These are phyloP conservation scores for Isabelozyma pseudorhagii DNA, from an alignment of 805 yeast genomes.

Conservation along the genomic window DNA sequence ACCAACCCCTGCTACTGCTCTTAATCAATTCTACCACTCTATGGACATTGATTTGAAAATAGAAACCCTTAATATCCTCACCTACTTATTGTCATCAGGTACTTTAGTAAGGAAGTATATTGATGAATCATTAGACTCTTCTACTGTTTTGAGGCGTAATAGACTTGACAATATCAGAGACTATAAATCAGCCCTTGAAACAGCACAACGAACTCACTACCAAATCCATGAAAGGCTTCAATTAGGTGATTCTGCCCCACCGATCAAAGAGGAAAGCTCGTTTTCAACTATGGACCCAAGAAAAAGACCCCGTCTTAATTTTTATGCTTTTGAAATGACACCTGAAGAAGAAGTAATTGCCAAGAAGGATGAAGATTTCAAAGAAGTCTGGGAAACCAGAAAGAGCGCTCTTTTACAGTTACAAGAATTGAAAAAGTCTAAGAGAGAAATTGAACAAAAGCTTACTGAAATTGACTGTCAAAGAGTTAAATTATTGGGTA, in stretches of 20 bases:
- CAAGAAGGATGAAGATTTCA: conserved; percentile 40
- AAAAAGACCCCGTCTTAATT: conserved; percentile 23
- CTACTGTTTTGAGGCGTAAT: conserved; percentile 60
- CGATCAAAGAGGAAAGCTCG: conserved; percentile 6
- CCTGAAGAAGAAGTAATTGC: conserved; percentile 38
- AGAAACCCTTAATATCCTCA: conserved; percentile 56
- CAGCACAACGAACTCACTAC: conserved; percentile 35
- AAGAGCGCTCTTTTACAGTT: conserved; percentile 36
- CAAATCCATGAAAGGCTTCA: conserved; percentile 14
- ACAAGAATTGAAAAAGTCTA: conserved; percentile 46
- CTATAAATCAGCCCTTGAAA: conserved; percentile 50
- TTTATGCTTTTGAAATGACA: conserved; percentile 37
- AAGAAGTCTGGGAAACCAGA: conserved; percentile 43
- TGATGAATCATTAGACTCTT: conserved; percentile 65
- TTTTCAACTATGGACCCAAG: conserved; percentile 4
- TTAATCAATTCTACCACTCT: conserved; percentile 51
- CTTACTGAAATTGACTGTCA: conserved; percentile 74
- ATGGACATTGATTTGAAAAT: conserved; percentile 55
- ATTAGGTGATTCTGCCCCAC: conserved; percentile 7
- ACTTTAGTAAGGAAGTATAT: conserved; percentile 57
- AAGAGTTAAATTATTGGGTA: conserved; percentile 71
- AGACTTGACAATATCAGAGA: conserved; percentile 66
- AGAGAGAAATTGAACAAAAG: conserved; percentile 54
- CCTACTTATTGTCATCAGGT: conserved; percentile 60
- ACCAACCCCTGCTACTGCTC: conserved; percentile 49